Percentiles rank a stretch among this genome's conserved stretches.
Evolutionary conservation across 2,329 filamentous ascomycete genomes (phyloP).

Genomic region (Hypoxylon sp.): DNA sequence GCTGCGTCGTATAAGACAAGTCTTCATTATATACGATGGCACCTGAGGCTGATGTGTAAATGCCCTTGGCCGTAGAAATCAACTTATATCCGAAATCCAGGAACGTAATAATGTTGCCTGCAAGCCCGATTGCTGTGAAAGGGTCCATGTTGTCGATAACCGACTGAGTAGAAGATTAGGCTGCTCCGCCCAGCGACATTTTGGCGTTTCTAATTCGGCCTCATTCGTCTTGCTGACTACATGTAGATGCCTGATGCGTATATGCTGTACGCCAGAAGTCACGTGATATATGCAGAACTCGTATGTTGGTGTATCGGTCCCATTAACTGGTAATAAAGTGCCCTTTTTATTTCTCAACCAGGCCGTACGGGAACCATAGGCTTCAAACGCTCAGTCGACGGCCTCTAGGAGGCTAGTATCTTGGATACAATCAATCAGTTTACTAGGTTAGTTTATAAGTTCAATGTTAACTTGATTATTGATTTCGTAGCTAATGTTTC

Average conservation of each 20-base stretch:
- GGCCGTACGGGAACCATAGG: not conserved
- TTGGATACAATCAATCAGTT: not conserved
- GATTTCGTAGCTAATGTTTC: not conserved
- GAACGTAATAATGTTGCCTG: slow-evolving; percentile 36
- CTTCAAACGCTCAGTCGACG: not conserved
- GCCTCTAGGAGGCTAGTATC: not conserved
- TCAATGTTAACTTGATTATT: not conserved
- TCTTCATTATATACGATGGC: slow-evolving; percentile 16
- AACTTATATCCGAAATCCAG: slow-evolving; percentile 39
- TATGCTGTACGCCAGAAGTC: not conserved
- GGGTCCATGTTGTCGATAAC: slow-evolving; percentile 31
- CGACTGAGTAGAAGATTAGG: not conserved
- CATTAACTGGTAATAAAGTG: no score
- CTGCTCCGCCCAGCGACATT: not conserved
- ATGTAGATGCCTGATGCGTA: not conserved
- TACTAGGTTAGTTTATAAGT: not conserved
- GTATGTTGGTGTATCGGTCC: no score
- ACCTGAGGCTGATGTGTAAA: slow-evolving; percentile 22
- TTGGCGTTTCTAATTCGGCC: slow-evolving; percentile 1
- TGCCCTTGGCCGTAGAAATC: slow-evolving; percentile 18
- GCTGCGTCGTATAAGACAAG: slow-evolving; percentile 8
- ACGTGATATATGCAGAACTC: slow-evolving; percentile 13
- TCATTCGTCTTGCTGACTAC: slow-evolving; percentile 3
- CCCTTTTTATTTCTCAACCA: no score
- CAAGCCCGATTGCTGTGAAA: slow-evolving; percentile 37